Percentiles rank a stretch among this genome's conserved stretches.
Conservation (phyloP, 768 basidiomycete genomes). For the Candolleomyces aberdarensis region DNA sequence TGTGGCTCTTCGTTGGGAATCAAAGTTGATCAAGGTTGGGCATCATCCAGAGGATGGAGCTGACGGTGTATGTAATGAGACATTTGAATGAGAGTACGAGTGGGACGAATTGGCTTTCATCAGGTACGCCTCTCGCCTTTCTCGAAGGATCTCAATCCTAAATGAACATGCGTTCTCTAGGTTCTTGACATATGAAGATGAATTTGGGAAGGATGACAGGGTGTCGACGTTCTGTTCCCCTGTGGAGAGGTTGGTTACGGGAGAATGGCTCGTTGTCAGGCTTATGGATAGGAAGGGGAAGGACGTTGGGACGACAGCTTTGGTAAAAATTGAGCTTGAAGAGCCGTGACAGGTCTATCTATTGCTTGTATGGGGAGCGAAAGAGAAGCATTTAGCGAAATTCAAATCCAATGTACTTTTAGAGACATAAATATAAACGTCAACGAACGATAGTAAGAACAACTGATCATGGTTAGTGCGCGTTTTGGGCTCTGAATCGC, state of each 20-base stretch:
- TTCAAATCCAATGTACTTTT: too few relatives aligned
- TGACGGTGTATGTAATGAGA: constrained; percentile 40
- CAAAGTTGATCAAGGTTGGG: constrained; percentile 34
- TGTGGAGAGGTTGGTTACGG: constrained; percentile 41
- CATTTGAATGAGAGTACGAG: constrained; percentile 48
- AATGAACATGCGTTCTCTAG: constrained; percentile 16
- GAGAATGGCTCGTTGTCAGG: constrained; percentile 44
- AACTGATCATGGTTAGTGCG: too few relatives aligned
- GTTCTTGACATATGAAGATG: constrained; percentile 36
- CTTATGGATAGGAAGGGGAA: constrained; percentile 53
- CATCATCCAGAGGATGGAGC: constrained; percentile 29
- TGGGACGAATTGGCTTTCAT: constrained; percentile 52
- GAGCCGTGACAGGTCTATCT: too few relatives aligned
- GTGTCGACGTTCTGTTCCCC: constrained; percentile 55
- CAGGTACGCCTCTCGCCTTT: constrained; percentile 30
- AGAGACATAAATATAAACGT: too few relatives aligned
- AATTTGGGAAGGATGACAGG: constrained; percentile 40
- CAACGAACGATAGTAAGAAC: too few relatives aligned
- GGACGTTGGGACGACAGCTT: constrained; percentile 37
- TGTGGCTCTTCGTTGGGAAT: constrained; percentile 39
- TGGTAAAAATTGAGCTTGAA: constrained; percentile 22
- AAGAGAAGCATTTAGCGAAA: too few relatives aligned
- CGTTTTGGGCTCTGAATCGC: too few relatives aligned
- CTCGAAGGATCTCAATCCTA: not conserved
- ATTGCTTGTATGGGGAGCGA: too few relatives aligned